Conservation (phyloP, 768 basidiomycete species). For the Rhodotorula graminis region DNA sequence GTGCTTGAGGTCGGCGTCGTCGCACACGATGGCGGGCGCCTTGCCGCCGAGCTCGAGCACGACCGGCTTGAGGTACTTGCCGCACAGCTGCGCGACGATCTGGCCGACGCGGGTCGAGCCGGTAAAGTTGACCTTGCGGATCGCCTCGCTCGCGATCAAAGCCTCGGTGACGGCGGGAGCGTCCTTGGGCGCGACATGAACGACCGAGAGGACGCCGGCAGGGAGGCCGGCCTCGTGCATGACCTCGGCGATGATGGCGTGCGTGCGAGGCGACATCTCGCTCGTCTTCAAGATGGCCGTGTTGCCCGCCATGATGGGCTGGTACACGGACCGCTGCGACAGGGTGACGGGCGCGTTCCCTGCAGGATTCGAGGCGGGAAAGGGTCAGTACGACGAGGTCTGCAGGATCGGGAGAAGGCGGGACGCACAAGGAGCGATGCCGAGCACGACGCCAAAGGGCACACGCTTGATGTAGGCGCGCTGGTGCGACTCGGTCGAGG, state of each 20-base stretch:
- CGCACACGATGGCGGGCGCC: constrained; percentile 48
- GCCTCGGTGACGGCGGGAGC: constrained; percentile 42
- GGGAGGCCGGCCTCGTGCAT: constrained; percentile 50
- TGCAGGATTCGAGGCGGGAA: background rate
- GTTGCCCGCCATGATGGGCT: constrained; percentile 50
- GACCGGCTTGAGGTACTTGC: constrained; percentile 48
- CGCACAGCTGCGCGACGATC: constrained; percentile 46
- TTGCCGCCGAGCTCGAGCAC: constrained; percentile 46
- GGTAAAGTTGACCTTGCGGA: constrained; percentile 46
- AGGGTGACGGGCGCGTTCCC: constrained; percentile 38
- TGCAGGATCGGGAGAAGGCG: background rate
- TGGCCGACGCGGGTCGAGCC: constrained; percentile 45
- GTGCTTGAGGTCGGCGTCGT: constrained; percentile 47
- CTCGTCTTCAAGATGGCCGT: constrained; percentile 42
- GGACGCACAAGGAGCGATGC: constrained; percentile 11
- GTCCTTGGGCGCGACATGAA: constrained; percentile 43
- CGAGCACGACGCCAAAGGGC: constrained; percentile 39
- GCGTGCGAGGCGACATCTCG: constrained; percentile 46
- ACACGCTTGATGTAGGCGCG: constrained; percentile 33
- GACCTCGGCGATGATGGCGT: constrained; percentile 46
- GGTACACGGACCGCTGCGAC: constrained; percentile 43
- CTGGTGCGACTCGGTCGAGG: constrained; percentile 18
- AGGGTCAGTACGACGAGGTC: background rate
- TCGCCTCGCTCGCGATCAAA: constrained; percentile 41
- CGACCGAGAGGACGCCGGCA: constrained; percentile 46